These are phyloP conservation scores for Cenchrus purpureus DNA, from an alignment of 176 grass and related monocot genomes.

Conservation along the genomic window DNA sequence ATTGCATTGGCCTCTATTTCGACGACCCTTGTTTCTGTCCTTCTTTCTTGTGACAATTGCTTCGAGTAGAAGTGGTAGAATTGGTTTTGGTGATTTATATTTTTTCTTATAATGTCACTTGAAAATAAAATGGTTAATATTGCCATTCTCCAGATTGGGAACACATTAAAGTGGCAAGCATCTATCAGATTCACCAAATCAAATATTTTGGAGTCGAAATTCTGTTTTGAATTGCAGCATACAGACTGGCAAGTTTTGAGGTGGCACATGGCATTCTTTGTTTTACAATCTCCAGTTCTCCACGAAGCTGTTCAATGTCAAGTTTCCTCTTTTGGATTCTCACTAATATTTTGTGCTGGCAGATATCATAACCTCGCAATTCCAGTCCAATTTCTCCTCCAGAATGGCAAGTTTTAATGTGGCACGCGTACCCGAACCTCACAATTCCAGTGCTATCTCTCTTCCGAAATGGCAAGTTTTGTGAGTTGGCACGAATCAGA, in stretches of 20 bases:
- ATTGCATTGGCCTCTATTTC: background rate
- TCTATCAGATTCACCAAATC: background rate
- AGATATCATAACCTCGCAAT: background rate
- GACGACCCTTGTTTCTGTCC: background rate
- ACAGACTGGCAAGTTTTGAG: background rate
- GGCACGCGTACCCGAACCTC: background rate
- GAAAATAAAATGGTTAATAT: background rate
- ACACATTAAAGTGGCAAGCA: background rate
- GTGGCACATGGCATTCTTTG: background rate
- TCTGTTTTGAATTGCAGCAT: background rate
- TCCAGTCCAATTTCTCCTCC: background rate
- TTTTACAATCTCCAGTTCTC: background rate
- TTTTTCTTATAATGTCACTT: background rate
- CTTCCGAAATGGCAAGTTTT: background rate
- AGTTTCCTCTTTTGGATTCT: background rate
- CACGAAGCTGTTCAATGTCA: background rate
- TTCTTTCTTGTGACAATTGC: background rate
- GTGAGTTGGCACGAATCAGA: background rate
- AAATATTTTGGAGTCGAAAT: too few relatives aligned
- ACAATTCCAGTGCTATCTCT: background rate
- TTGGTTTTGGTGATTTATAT: background rate
- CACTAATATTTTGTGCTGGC: background rate
- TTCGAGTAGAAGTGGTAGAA: background rate
- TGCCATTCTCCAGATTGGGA: background rate
- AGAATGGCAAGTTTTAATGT: constrained; percentile 1